Base-by-base conservation (phyloP, 116 monocot species). In the Cymodocea nodosa region DNA sequence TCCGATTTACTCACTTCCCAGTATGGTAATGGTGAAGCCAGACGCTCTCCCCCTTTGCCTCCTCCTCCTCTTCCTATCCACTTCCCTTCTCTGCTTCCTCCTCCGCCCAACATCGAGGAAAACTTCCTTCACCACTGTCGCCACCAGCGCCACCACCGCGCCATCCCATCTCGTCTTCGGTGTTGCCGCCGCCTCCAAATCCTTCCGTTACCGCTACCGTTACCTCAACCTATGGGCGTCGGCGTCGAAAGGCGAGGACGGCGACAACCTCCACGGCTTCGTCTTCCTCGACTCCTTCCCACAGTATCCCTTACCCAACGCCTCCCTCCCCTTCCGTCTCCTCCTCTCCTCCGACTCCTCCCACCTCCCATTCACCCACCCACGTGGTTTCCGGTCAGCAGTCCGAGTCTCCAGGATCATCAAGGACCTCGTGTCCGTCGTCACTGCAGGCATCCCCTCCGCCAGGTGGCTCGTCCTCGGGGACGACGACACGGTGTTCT, bases 401-500 rank as follows among this genome's bases (percentile, higher is more conserved):
- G 60, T 60, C 10, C 71, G 83, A 48, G 76, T 90, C n/a, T 83
- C 90, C 24, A 48, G 71, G 61, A 70, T 81, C 50, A 85, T 74
- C n/a, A 73, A 60, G 60, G 85, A 90, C 40, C 19, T 71, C 69
- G 65, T 65, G 19, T 39, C 1, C 23, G 72, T 23, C 65, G 63
- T 61, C 34, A 61, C 35, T n/a, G 23, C 2, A 15, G 39, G 14
- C 14, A 19, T 59, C 16, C 66, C 52, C 15, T 63, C 30, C 51
- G 72, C 70, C 39, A 61, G 61, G 25, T 61, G 88, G 88, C 73
- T 84, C 60, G 82, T 89, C 74, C 81, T 89, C 71, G 88, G 84
- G 12, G 88, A 84, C 72, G 84, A 89, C 62, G 84, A 89, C 79
- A 89, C 82, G 11, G 80, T 84, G 39, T 84, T 84, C 73, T 82